Evolutionary conservation across 768 basidiomycete species (phyloP).

Genomic region (Gloeostereum incarnatum): DNA sequence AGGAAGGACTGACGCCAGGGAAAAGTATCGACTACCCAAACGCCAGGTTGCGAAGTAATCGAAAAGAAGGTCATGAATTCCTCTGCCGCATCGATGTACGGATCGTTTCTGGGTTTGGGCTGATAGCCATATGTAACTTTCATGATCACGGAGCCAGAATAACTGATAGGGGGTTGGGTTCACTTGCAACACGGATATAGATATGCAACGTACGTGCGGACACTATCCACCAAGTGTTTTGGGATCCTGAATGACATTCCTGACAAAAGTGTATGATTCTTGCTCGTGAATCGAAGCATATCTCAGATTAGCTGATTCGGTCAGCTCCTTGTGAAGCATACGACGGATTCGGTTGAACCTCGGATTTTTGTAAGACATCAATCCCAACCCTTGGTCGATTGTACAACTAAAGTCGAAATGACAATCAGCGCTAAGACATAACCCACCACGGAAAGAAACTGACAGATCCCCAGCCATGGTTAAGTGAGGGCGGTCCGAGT

Average conservation of each 20-base stretch:
- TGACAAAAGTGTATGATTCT: not conserved
- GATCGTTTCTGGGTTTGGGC: not conserved
- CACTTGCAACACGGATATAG: too few species aligned
- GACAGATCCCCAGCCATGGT: slow-evolving; percentile 1
- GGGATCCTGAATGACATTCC: not conserved
- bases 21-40: not conserved
- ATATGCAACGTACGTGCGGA: too few species aligned
- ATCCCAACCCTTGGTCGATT: not conserved
- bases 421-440: too few species aligned
- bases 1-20: too few species aligned
- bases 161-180: not conserved
- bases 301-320: not conserved
- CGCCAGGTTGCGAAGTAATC: not conserved
- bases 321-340: not conserved
- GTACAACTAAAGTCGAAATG: not conserved
- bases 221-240: not conserved
- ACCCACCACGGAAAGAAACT: not conserved
- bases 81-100: not conserved
- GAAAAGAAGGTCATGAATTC: not conserved
- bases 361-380: too few species aligned
- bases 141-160: not conserved
- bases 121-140: not conserved
- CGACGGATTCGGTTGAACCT: too few species aligned
- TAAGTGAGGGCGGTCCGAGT: not conserved
- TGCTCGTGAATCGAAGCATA: not conserved